Percentiles rank a stretch among this genome's conserved stretches.
Conservation (phyloP, 306 rosid species). For the Rosa rugosa region DNA sequence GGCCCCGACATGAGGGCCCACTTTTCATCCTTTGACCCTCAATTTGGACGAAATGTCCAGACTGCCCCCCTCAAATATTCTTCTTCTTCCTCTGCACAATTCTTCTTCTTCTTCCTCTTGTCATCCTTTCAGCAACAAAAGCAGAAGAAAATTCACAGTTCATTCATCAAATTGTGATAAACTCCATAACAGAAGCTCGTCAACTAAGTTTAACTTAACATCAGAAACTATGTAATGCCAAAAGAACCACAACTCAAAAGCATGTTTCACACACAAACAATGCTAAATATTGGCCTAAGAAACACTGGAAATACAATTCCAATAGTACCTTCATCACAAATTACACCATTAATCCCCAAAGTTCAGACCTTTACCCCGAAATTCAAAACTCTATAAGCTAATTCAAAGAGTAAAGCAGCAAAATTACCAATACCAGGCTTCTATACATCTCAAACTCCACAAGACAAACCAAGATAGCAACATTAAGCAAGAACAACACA, state of each 20-base stretch:
- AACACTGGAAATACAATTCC: neutral
- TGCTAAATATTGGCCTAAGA: neutral
- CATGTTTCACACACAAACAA: neutral
- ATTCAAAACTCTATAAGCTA: neutral
- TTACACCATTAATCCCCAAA: neutral
- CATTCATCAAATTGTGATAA: too few species aligned
- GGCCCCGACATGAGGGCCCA: too few species aligned
- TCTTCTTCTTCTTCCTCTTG: too few species aligned
- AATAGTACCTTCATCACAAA: neutral
- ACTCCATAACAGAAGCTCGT: constrained; percentile 20
- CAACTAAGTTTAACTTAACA: neutral
- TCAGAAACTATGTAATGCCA: neutral
- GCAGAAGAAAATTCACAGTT: too few species aligned
- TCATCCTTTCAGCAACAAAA: too few species aligned
- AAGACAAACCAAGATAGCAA: constrained; percentile 9
- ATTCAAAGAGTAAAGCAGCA: neutral
- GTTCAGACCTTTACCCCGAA: neutral
- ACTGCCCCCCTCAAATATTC: too few species aligned
- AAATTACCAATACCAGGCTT: neutral
- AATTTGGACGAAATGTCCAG: too few species aligned
- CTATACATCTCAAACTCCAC: neutral
- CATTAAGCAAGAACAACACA: neutral
- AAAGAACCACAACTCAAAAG: neutral
- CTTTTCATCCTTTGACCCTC: too few species aligned
- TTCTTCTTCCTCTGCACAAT: too few species aligned